Evolutionary conservation across 441 rosid species (phyloP), one percentile per base, ranked within the genome.

Genomic region (Brassica hybrid): DNA sequence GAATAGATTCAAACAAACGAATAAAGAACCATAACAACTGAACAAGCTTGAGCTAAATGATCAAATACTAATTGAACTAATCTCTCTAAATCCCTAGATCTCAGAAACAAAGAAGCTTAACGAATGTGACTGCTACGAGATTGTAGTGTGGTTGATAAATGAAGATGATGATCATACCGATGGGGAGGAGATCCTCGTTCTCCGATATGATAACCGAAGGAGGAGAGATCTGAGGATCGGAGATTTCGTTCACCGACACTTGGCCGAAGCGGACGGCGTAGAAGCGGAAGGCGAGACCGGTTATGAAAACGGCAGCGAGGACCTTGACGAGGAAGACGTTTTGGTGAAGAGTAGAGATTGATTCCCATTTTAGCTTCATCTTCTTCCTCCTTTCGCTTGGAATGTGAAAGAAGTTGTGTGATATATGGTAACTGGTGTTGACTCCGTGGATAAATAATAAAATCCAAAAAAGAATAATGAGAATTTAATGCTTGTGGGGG

Each of bases 251-350:
- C 17, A 87, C 69, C 73, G 85, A 61, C 19, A 73, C 88, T 11
- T 82, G 89, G 32, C 84, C 32, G n/a, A 87, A 86, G 8, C 82
- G 83, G 65, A 78, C 72, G 59, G 82, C 73, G 76, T 86, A 78
- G 67, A 94, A 82, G 69, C 89, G 80, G 70, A 89, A 87, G 69
- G 86, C 90, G 75, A 90, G 78, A 83, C 87, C 91, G 76, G 83
- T 50, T 57, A 89, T 75, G 27, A 96, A 85, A 82, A 86, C 16
- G 7, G 85, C 80, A 72, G 87, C 79, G 8, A 81, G 84, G 27
- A 94, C 72, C 77, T 86, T 92, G 14, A 89, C 64, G 9, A 89
- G 65, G 72, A 84, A 79, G 34, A 86, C 75, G 45, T 81, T 84
- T 77, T 86, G 84, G 75, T 83, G 88, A 79, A 67, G 71, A 12